Evolutionary conservation across 106 monocot genomes (phyloP), one percentile per base, ranked within the genome.

Genomic region (Acorus gramineus): DNA sequence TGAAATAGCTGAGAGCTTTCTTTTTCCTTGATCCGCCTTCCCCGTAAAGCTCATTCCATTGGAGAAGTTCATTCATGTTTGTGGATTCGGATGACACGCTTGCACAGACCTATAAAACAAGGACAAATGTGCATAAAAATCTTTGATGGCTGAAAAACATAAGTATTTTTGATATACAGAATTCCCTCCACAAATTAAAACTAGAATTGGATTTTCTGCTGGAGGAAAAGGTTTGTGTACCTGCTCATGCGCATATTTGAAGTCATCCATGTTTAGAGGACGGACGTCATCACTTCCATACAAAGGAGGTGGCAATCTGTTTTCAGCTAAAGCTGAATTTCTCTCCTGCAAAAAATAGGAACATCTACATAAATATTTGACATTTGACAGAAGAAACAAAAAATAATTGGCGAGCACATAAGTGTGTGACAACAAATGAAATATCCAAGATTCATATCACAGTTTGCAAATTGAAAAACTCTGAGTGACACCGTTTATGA

Each of bases 21-120:
- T 81, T 86, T 75, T 82, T 82, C 72, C 86, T 86, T 8, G 86
- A 86, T 50, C 86, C 86, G 11, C 86, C 86, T 70, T 86, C 86
- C 45, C 82, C 86, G 11, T 86, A 86, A 0, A 85, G 73, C 59
- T 86, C 81, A 56, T 86, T 86, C 85, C 85, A 86, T 58, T 86
- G 85, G 49, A 66, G 52, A 12, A 86, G 82, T 66, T 86, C 81
- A n/a, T 65, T 86, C 81, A 86, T 86, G 48, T 81, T 86, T 59
- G 76, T 46, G 3, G 86, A 86, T 57, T 86, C 86, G 8, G 81
- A 86, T 52, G 86, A 86, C 13, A 82, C 79, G 43, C 86, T 86
- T 1, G 86, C 86, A 68, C 86, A 81, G 4, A 86, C 82, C 86
- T 86, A 57, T 13, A 53, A 47, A 8, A 3, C 6, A 69, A 42